A percentile compares a stretch with the other conserved stretches of the same genome.
Evolutionary conservation across 2,329 filamentous ascomycete genomes (phyloP).

Genomic region (Colletotrichum sp.): DNA sequence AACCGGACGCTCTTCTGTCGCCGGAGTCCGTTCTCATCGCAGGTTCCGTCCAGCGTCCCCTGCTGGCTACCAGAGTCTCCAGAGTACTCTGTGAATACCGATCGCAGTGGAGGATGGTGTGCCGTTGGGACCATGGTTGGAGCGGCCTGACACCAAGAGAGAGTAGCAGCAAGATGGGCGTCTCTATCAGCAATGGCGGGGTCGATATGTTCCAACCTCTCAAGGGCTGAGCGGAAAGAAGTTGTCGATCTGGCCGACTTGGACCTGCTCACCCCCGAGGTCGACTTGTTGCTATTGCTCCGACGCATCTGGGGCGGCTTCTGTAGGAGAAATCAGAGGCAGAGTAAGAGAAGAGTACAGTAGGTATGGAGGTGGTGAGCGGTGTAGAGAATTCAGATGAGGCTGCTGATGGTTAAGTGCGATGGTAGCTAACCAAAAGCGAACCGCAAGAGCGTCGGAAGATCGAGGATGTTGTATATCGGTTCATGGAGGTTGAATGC

Average conservation of each 20-base stretch:
- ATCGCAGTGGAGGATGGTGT: constrained; percentile 34
- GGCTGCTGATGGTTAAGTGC: constrained; percentile 12
- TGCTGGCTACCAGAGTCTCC: background rate
- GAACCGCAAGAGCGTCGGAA: background rate
- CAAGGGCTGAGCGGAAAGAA: constrained; percentile 47
- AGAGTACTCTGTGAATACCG: background rate
- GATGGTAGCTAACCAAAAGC: constrained; percentile 20
- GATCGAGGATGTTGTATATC: background rate
- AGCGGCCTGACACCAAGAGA: constrained; percentile 59
- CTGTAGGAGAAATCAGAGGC: background rate
- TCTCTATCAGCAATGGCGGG: constrained; percentile 58
- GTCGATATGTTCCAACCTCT: constrained; percentile 51
- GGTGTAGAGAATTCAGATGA: constrained; percentile 19
- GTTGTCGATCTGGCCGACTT: constrained; percentile 50
- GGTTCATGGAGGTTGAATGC: background rate
- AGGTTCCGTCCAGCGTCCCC: background rate
- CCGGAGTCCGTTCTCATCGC: constrained; percentile 28
- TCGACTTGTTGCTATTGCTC: constrained; percentile 51
- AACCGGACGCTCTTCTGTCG: constrained; percentile 64
- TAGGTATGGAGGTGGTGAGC: constrained; percentile 8
- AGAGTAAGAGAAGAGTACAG: background rate
- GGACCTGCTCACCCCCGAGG: constrained; percentile 49
- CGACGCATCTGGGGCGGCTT: constrained; percentile 46
- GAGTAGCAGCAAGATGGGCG: constrained; percentile 65
- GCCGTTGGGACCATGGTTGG: constrained; percentile 43